phyloP scores from a whole-genome alignment of 345 rosid genomes.

The Salix brachista region DNA sequence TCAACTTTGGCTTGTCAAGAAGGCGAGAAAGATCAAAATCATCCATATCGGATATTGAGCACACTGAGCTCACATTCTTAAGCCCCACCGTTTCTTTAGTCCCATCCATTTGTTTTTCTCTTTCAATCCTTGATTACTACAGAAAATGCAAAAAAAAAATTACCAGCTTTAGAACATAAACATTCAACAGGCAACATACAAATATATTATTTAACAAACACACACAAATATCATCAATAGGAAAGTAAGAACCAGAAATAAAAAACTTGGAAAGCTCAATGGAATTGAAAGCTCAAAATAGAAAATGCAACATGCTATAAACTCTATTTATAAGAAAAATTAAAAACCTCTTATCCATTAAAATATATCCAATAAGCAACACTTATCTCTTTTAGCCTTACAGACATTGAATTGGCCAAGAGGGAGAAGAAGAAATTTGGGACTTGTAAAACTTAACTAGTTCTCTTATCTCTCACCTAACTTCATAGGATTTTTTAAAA shows the following conservation, averaged over 20 bases:
- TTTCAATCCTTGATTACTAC: slow-evolving; percentile 11
- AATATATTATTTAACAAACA: neutral
- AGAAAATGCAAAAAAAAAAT: neutral
- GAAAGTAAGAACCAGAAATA: neutral
- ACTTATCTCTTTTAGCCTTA: neutral
- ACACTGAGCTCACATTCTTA: slow-evolving; percentile 66
- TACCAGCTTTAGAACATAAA: neutral
- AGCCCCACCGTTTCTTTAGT: slow-evolving; percentile 57
- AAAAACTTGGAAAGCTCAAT: neutral
- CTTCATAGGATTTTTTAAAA: neutral
- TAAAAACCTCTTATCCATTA: neutral
- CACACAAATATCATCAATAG: neutral
- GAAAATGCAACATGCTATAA: neutral
- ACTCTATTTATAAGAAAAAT: neutral
- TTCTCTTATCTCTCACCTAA: neutral
- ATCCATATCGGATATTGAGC: slow-evolving; percentile 69
- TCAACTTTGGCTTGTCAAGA: slow-evolving; percentile 77
- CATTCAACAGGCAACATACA: neutral
- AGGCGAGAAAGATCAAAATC: slow-evolving; percentile 77
- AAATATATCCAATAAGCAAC: neutral
- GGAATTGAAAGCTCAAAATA: neutral
- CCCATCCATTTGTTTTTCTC: slow-evolving; percentile 49
- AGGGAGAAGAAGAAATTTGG: neutral
- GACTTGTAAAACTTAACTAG: neutral
- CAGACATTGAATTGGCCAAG: neutral